These are phyloP conservation scores for Trichoderma atroviride DNA, from an alignment of 2,329 filamentous ascomycete genomes.

Conservation along the genomic window DNA sequence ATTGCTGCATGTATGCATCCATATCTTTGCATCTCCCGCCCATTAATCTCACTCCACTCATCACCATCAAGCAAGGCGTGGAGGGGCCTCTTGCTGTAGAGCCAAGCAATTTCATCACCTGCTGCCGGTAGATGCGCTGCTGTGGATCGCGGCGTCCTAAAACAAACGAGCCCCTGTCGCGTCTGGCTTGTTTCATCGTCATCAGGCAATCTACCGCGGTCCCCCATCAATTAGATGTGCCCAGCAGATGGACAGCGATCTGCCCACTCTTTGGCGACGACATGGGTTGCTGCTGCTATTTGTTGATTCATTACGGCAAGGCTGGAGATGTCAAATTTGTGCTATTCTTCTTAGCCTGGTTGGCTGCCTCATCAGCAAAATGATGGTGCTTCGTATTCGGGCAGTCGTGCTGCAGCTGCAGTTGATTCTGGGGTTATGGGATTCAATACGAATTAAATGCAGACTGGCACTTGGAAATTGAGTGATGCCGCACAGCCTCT, in stretches of 20 bases:
- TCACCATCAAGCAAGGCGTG: not conserved
- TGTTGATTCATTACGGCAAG: constrained; percentile 11
- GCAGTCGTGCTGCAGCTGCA: not conserved
- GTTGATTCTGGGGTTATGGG: not conserved
- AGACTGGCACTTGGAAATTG: too few species aligned
- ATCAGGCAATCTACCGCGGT: not conserved
- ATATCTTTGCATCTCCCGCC: too few species aligned
- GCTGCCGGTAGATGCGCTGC: not conserved
- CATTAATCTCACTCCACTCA: too few species aligned
- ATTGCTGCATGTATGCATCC: too few species aligned
- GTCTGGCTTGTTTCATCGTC: constrained; percentile 11
- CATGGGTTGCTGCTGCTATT: not conserved
- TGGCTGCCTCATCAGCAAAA: not conserved
- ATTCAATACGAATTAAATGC: not conserved
- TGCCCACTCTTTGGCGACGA: not conserved
- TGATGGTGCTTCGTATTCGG: not conserved
- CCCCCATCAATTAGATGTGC: not conserved
- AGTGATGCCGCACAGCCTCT: not conserved
- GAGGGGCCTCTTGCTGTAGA: not conserved
- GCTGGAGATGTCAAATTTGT: not conserved
- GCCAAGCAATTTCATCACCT: not conserved
- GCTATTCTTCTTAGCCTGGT: not conserved
- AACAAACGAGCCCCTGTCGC: not conserved
- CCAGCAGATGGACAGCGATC: not conserved
- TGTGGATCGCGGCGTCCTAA: constrained; percentile 7